Conservation (phyloP, 805 yeast species). For the Spathaspora gorwiae region DNA sequence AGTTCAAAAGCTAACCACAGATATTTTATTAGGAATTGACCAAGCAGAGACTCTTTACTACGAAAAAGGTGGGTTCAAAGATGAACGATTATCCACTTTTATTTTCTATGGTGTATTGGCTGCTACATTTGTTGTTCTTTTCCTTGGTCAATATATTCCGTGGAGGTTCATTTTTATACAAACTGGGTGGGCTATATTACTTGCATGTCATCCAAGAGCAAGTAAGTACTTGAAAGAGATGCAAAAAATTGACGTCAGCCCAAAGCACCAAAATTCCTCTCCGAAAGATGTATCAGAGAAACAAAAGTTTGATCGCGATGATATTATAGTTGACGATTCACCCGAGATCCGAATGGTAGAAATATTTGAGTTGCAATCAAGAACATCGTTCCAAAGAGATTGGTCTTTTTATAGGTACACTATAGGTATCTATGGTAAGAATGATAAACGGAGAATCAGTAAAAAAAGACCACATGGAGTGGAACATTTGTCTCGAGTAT, state of each 20-base stretch:
- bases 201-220: conserved; percentile 57
- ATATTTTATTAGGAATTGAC: conserved; percentile 47
- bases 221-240: conserved; percentile 23
- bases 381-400: conserved; percentile 51
- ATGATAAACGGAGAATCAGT: conserved; percentile 35
- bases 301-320: conserved; percentile 35
- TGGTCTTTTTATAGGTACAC: conserved; percentile 65
- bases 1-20: conserved; percentile 60
- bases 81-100: conserved; percentile 63
- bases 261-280: conserved; percentile 14
- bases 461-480: conserved; percentile 66
- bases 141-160: conserved; percentile 53
- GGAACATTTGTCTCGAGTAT: conserved; percentile 46
- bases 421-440: conserved; percentile 47
- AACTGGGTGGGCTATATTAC: conserved; percentile 52
- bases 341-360: conserved; percentile 65
- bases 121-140: conserved; percentile 33
- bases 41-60: conserved; percentile 50
- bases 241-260: conserved; percentile 11
- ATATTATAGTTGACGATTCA: conserved; percentile 66
- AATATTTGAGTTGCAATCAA: conserved; percentile 69
- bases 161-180: conserved; percentile 57
- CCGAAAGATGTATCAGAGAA: conserved; percentile 14
- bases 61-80: conserved; percentile 65
- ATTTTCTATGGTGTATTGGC: conserved; percentile 38